Percentiles rank a stretch among this genome's conserved stretches.
These are phyloP conservation scores for Rosa lucieae DNA, from an alignment of 306 rosid species.

Conservation along the genomic window DNA sequence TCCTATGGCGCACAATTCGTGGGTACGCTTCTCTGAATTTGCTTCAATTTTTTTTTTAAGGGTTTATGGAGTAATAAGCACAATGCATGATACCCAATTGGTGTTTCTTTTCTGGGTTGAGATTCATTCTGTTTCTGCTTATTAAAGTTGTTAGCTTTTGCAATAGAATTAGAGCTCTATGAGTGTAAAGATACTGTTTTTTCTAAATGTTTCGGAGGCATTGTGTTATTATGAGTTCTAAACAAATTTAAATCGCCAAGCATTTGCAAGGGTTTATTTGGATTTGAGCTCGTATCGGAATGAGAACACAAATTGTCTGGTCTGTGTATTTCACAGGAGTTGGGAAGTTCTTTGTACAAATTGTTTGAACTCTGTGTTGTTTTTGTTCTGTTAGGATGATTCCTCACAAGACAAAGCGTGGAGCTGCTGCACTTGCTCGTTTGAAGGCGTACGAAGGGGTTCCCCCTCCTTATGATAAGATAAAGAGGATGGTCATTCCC, in stretches of 20 bases:
- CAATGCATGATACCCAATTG: not conserved
- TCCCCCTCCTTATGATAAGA: conserved; percentile 66
- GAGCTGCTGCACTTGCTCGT: conserved; percentile 64
- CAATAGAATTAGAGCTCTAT: not conserved
- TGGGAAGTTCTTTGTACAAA: not conserved
- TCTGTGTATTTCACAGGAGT: not conserved
- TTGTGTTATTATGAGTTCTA: not conserved
- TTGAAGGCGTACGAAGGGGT: conserved; percentile 57
- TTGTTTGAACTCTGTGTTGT: not conserved
- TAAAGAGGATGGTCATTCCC: conserved; percentile 59
- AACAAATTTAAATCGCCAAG: too few species aligned
- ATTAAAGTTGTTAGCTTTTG: not conserved
- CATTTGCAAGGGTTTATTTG: too few species aligned
- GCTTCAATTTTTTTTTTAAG: not conserved
- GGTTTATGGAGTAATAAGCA: not conserved
- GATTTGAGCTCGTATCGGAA: not conserved
- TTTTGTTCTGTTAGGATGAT: conserved; percentile 40
- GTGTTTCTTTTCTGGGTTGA: not conserved
- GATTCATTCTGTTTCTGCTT: not conserved
- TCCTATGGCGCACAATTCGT: conserved; percentile 79
- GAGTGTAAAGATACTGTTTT: too few species aligned
- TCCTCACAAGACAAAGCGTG: conserved; percentile 64
- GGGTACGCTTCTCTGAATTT: conserved; percentile 37
- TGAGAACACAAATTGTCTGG: not conserved
- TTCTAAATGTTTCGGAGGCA: too few species aligned